Evolutionary conservation across 257 asterid species (phyloP), one percentile per base, ranked within the genome.

Genomic region (Capsicum chinense): DNA sequence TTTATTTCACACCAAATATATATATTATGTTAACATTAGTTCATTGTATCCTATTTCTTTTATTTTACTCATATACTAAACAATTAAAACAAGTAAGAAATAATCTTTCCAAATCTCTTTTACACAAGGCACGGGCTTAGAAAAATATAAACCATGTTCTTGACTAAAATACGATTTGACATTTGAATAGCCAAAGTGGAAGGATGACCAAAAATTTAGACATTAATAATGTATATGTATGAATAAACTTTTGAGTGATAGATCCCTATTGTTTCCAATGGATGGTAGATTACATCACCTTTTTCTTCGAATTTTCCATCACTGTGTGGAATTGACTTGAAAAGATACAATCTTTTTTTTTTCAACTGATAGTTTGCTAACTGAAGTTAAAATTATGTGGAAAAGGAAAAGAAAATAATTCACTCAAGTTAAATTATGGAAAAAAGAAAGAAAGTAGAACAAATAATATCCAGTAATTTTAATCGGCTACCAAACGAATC

Each of bases 241-340:
- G 69, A 63, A 21, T 39, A 4, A 39, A 39, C 4, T 39, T 5
- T 67, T 13, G 19, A 74, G 60, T 74, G 19, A 21, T 21, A 50
- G 80, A 74, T 74, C 80, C 59, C 59, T 74, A 19, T 48, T 19
- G n/a, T 73, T 73, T 19, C 80, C 80, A 12, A 48, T 73, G 80
- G 80, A 73, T 48, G 19, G 48, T 73, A 73, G 60, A 48, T 21
- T 19, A 19, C 60, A 19, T 42, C 44, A 48, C 58, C 6, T 48
- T 73, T 73, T 73, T 73, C 80, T 48, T 48, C 12, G 8, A 63
- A 0, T 48, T 73, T 71, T 19, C 39, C 58, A 71, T 71, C 39
- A 47, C 6, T 19, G 16, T 3, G 21, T 5, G 11, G 60, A 48
- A 48, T 48, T 73, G 60, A 73, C 19, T 48, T 19, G 80, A 48